Evolutionary conservation across 2,329 filamentous ascomycete genomes (phyloP), one percentile per base, ranked within the genome.

Genomic region (Claviceps sp.): DNA sequence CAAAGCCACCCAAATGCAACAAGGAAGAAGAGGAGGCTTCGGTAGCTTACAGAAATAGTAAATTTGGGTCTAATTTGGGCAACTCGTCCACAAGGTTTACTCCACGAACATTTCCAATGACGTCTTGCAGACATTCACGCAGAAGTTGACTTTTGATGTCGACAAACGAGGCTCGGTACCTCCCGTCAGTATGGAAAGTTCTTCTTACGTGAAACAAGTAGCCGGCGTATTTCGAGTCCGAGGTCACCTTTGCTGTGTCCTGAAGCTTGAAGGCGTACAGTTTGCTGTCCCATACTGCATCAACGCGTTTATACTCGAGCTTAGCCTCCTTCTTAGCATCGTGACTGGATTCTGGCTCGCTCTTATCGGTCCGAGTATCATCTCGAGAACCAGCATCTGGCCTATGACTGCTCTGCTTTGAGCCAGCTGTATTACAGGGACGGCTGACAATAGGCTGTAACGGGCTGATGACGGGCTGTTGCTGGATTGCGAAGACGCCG

Each of bases 131-230:
- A 22, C 80, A 82, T 55, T 89, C 82, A 7, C 84, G 83, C 3
- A 95, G 73, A 16, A 81, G 69, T 59, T 89, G 89, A 63, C 87
- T 93, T 69, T 90, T 93, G 66, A 95, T 86, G 58, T 95, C 88
- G 48, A 95, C 81, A 14, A 83, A 70, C 0, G 89, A 89, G 61
- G 65, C 62, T 59, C 79, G 74, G 60, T 87, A 90, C 60, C 89
- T 89, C 56, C 88, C 87, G 59, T 93, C 86, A 79, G 80, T 88
- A 64, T 90, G 84, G 63, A 95, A 94, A 14, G 79, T 84, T 51
- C 89, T 78, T 16, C 87, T 81, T 16, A 95, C 85, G 24, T 89
- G 87, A 65, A 95, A 95, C 34, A 89, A 76, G 63, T 84, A 93
- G 54, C 86, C 81, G 54, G 90, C 82, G 65, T 89, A 90, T 58